phyloP scores from a whole-genome alignment of 306 rosid genomes.

The Vigna trinervia region DNA sequence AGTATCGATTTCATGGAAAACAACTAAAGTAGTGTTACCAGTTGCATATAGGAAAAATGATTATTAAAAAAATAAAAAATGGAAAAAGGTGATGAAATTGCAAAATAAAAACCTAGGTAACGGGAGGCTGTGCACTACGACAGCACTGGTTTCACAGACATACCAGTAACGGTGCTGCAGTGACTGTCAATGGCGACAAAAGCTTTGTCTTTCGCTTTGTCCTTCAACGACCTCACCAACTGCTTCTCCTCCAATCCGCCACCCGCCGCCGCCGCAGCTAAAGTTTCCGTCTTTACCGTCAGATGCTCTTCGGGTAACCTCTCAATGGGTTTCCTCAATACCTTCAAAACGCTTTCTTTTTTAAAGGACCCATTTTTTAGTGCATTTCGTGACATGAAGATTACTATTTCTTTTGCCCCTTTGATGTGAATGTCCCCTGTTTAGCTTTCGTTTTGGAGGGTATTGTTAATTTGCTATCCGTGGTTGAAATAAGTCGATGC shows the following conservation, averaged over 20 bases:
- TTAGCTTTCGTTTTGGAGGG: background rate
- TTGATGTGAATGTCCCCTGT: background rate
- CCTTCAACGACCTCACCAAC: conserved; percentile 36
- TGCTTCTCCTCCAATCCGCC: conserved; percentile 38
- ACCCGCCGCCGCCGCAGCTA: conserved; percentile 16
- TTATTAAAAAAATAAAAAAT: background rate
- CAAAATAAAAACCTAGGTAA: conserved; percentile 43
- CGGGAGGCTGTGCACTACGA: background rate
- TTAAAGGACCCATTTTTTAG: background rate
- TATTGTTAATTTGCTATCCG: background rate
- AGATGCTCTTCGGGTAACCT: conserved; percentile 59
- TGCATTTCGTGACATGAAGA: conserved; percentile 26
- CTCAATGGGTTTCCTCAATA: background rate
- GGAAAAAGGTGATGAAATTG: background rate
- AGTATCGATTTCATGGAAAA: background rate
- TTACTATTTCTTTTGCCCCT: background rate
- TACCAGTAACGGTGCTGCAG: conserved; percentile 10
- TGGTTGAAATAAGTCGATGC: conserved; percentile 24
- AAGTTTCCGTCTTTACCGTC: conserved; percentile 42
- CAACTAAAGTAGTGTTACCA: background rate
- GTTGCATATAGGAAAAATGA: conserved; percentile 8
- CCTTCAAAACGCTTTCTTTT: background rate
- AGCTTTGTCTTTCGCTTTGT: conserved; percentile 46
- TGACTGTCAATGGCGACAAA: conserved; percentile 52
- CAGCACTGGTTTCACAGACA: conserved; percentile 4